Conservation (phyloP, 208 protist species). For the Trypanosoma conorhini region DNA sequence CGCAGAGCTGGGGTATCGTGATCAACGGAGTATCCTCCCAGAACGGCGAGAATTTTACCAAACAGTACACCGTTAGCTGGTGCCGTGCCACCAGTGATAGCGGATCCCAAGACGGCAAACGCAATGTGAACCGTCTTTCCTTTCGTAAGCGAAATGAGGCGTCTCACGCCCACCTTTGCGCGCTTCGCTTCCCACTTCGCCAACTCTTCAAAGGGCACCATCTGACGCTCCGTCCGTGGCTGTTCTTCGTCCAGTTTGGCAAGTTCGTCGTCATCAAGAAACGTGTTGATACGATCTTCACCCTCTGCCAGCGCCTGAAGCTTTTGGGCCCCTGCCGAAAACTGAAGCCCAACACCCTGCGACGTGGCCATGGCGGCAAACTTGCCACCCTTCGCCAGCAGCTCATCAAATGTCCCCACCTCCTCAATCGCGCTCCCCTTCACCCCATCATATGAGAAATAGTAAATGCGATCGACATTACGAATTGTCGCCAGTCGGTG, state of each 20-base stretch:
- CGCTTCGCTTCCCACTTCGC: slow-evolving; percentile 56
- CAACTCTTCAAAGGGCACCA: slow-evolving; percentile 56
- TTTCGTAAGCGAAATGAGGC: slow-evolving; percentile 44
- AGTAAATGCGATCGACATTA: slow-evolving; percentile 87
- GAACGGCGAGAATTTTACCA: slow-evolving; percentile 40
- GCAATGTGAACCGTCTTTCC: slow-evolving; percentile 37
- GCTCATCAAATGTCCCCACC: slow-evolving; percentile 73
- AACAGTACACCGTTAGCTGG: slow-evolving; percentile 56
- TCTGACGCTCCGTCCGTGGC: slow-evolving; percentile 52
- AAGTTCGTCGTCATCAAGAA: slow-evolving; percentile 49
- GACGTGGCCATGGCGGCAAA: too few relatives aligned
- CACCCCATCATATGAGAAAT: too few relatives aligned
- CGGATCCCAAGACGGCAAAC: slow-evolving; percentile 58
- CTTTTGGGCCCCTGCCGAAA: too few relatives aligned
- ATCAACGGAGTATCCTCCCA: slow-evolving; percentile 35
- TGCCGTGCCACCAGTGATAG: slow-evolving; percentile 33
- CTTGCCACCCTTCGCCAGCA: too few relatives aligned
- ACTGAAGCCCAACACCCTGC: slow-evolving; percentile 57
- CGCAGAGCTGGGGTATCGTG: slow-evolving; percentile 36
- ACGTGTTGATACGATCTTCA: slow-evolving; percentile 24
- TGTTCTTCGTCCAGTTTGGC: slow-evolving; percentile 44
- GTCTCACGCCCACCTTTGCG: slow-evolving; percentile 39
- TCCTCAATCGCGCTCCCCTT: slow-evolving; percentile 70
- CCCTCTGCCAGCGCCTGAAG: too few relatives aligned
- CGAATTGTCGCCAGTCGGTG: slow-evolving; percentile 89